A percentile compares a stretch with the other conserved stretches of the same genome.
Conservation (phyloP, 148 eudicot genomes). For the Rhododendron ferrugineum region DNA sequence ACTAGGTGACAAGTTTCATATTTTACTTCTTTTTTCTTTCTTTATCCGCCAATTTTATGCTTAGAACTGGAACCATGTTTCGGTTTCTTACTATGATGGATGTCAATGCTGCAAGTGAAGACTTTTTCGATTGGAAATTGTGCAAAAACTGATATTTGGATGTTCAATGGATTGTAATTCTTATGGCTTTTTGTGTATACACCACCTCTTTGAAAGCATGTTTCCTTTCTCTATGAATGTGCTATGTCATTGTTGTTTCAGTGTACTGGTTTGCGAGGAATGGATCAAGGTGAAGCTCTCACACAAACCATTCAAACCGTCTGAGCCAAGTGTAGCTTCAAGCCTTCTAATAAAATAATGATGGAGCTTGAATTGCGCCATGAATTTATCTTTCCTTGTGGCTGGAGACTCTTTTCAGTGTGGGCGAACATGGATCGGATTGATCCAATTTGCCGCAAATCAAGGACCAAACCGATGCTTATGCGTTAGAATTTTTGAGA, state of each 20-base stretch:
- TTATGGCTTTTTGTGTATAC: neutral
- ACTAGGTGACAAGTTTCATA: conserved; percentile 43
- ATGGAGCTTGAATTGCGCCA: neutral
- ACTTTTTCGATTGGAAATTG: neutral
- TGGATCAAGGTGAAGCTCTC: neutral
- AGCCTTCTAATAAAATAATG: neutral
- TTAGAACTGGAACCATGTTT: neutral
- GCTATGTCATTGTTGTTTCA: neutral
- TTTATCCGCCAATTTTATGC: neutral
- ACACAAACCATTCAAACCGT: neutral
- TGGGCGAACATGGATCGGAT: neutral
- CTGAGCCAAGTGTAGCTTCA: neutral
- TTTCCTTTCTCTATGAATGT: too few species aligned
- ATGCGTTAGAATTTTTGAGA: too few species aligned
- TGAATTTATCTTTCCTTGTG: neutral
- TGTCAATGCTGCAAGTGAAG: conserved; percentile 2
- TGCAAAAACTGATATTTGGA: neutral
- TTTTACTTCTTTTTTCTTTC: neutral
- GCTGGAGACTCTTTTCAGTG: neutral
- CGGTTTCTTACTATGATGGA: neutral
- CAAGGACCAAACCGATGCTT: too few species aligned
- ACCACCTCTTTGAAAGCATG: neutral
- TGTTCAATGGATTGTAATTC: conserved; percentile 10
- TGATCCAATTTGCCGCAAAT: too few species aligned
- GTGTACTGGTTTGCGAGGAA: neutral